A percentile compares a stretch with the other conserved stretches of the same genome.
phyloP scores from a whole-genome alignment of 768 basidiomycete species.

The Pulveroboletus ravenelii region DNA sequence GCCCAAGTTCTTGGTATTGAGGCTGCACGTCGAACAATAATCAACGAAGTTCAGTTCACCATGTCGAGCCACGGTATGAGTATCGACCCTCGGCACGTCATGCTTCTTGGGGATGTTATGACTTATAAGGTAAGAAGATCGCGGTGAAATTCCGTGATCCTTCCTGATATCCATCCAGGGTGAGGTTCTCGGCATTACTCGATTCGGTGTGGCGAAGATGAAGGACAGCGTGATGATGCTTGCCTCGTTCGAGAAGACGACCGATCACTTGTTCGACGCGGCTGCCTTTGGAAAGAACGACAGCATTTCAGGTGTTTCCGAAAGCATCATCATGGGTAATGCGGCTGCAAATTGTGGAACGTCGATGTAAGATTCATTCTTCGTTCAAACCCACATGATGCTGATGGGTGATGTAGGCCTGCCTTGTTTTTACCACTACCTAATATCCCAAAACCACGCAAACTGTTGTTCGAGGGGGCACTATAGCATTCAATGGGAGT shows the following conservation, averaged over 20 bases:
- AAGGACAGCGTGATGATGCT: slow-evolving; percentile 99
- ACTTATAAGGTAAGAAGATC: slow-evolving; percentile 72
- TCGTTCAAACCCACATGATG: neutral
- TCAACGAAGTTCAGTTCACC: slow-evolving; percentile 95
- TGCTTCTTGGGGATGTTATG: slow-evolving; percentile 99
- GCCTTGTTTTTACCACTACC: slow-evolving; percentile 32
- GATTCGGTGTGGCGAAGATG: slow-evolving; percentile 99
- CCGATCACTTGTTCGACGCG: slow-evolving; percentile 97
- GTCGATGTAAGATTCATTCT: slow-evolving; percentile 61
- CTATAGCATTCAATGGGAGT: slow-evolving; percentile 10
- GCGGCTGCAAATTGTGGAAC: slow-evolving; percentile 92
- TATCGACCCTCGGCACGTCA: slow-evolving; percentile 97
- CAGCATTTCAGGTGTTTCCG: slow-evolving; percentile 92
- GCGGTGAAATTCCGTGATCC: neutral
- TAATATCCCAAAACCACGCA: slow-evolving; percentile 32
- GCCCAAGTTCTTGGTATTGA: slow-evolving; percentile 96
- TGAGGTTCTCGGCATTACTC: slow-evolving; percentile 95
- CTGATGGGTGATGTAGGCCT: slow-evolving; percentile 27
- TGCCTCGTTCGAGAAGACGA: slow-evolving; percentile 99
- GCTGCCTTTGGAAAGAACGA: slow-evolving; percentile 95
- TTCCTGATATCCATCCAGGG: slow-evolving; percentile 49
- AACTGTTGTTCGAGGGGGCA: slow-evolving; percentile 33
- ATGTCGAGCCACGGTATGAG: slow-evolving; percentile 98
- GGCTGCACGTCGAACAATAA: slow-evolving; percentile 88
- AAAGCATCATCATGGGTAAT: slow-evolving; percentile 99